These are phyloP conservation scores for Prunus mongolica DNA, from an alignment of 306 rosid species.

Conservation along the genomic window DNA sequence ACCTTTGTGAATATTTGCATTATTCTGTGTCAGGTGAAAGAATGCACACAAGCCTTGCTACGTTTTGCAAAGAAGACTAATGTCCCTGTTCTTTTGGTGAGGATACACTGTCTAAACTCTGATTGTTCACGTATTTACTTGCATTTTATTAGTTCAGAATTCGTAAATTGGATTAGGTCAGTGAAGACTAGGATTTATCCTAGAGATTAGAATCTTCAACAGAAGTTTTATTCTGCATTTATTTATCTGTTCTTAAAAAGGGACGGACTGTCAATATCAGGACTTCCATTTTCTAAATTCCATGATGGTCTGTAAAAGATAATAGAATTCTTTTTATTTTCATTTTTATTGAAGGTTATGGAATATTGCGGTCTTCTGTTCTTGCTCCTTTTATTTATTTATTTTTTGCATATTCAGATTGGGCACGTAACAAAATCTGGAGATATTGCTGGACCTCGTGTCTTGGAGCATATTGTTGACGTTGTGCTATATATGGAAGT, in stretches of 20 bases:
- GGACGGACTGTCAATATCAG: not conserved
- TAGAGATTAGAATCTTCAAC: not conserved
- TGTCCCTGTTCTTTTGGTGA: conserved; percentile 77
- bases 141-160: not conserved
- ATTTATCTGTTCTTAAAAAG: not conserved
- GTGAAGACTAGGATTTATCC: not conserved
- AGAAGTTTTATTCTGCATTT: not conserved
- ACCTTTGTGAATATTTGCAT: not conserved
- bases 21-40: conserved; percentile 68
- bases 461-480: conserved; percentile 93
- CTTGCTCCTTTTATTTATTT: not conserved
- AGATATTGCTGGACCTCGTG: conserved; percentile 92
- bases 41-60: conserved; percentile 83
- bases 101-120: conserved; percentile 8
- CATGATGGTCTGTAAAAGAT: not conserved
- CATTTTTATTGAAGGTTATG: not conserved
- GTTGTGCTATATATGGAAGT: conserved; percentile 94
- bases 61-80: conserved; percentile 78
- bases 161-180: not conserved
- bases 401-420: conserved; percentile 49
- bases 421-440: conserved; percentile 93
- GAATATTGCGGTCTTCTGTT: not conserved
- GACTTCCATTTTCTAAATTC: not conserved
- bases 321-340: not conserved
- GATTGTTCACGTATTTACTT: not conserved